Percentiles rank a stretch among this genome's conserved stretches.
phyloP scores from a whole-genome alignment of 2,329 filamentous ascomycete genomes.

The Diaporthe aspalathi region DNA sequence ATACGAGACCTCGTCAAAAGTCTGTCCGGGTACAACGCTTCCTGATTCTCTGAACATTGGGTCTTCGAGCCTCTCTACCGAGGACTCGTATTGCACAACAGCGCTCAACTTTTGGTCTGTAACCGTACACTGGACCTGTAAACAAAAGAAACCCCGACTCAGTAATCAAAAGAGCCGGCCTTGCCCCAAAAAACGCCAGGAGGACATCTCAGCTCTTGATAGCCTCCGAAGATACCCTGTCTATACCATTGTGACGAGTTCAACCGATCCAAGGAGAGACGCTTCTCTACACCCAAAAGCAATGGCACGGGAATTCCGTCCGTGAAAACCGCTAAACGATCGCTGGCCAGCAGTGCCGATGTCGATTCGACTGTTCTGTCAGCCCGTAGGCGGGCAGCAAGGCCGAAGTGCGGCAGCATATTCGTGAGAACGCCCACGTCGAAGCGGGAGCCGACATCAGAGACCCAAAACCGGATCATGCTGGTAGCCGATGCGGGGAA shows the following conservation, averaged over 20 bases:
- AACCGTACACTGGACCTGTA: conserved; percentile 3
- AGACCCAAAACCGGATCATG: not conserved
- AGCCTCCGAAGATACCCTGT: conserved; percentile 50
- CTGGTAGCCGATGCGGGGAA: not conserved
- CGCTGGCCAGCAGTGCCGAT: conserved; percentile 12
- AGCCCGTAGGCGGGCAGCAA: not conserved
- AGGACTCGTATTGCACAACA: conserved; percentile 11
- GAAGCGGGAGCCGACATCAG: not conserved
- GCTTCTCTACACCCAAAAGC: conserved; percentile 10
- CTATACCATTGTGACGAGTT: conserved; percentile 44
- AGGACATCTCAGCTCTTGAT: conserved; percentile 70
- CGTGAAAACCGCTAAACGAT: not conserved
- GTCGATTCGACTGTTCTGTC: conserved; percentile 8
- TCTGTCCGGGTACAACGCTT: conserved; percentile 7
- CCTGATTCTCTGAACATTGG: not conserved
- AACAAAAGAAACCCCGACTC: conserved; percentile 40
- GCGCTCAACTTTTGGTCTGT: conserved; percentile 18
- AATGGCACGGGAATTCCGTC: not conserved
- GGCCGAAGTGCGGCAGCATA: not conserved
- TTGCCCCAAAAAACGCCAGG: conserved; percentile 49
- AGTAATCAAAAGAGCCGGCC: conserved; percentile 27
- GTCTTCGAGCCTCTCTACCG: conserved; percentile 7
- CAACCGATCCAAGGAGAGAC: conserved; percentile 28
- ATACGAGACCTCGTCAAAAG: not conserved
- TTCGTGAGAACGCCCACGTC: not conserved